Conservation (phyloP, 2,329 filamentous ascomycete genomes). For the Trichoderma sp. region DNA sequence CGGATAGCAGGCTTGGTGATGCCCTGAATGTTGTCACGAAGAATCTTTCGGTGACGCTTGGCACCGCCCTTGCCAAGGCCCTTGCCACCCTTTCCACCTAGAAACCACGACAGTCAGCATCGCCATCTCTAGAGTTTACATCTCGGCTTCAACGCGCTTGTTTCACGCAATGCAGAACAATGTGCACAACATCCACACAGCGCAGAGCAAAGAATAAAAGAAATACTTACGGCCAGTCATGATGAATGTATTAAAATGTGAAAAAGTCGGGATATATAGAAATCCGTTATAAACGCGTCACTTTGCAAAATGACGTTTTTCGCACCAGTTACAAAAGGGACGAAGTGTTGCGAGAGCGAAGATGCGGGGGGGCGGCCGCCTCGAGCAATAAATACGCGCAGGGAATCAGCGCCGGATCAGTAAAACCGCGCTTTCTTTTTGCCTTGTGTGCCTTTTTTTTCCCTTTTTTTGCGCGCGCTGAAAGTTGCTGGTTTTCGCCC, state of each 20-base stretch:
- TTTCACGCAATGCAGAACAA: background rate
- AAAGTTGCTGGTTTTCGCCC: background rate
- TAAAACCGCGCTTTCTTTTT: slow-evolving; percentile 1
- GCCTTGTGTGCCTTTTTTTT: background rate
- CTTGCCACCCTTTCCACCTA: slow-evolving; percentile 94
- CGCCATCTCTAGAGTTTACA: background rate
- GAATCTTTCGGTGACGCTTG: slow-evolving; percentile 99
- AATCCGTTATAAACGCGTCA: slow-evolving; percentile 13
- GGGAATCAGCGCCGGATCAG: slow-evolving; percentile 35
- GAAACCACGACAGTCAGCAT: slow-evolving; percentile 44
- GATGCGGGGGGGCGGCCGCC: slow-evolving; percentile 31
- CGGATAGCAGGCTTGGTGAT: slow-evolving; percentile 98
- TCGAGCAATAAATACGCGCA: slow-evolving; percentile 38
- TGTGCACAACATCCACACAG: background rate
- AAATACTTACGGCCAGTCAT: slow-evolving; percentile 71
- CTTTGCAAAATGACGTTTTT: background rate
- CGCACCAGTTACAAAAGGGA: slow-evolving; percentile 19
- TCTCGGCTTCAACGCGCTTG: background rate
- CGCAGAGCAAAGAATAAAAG: slow-evolving; percentile 1
- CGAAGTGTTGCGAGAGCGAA: slow-evolving; percentile 20
- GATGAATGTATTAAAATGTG: slow-evolving; percentile 35
- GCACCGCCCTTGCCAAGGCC: slow-evolving; percentile 97
- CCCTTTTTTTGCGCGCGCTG: background rate
- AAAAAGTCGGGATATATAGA: slow-evolving; percentile 9
- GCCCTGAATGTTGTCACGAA: slow-evolving; percentile 99